A percentile compares a stretch with the other conserved stretches of the same genome.
These are phyloP conservation scores for Candida frijolesensis DNA, from an alignment of 1,139 yeast genomes.

Conservation along the genomic window DNA sequence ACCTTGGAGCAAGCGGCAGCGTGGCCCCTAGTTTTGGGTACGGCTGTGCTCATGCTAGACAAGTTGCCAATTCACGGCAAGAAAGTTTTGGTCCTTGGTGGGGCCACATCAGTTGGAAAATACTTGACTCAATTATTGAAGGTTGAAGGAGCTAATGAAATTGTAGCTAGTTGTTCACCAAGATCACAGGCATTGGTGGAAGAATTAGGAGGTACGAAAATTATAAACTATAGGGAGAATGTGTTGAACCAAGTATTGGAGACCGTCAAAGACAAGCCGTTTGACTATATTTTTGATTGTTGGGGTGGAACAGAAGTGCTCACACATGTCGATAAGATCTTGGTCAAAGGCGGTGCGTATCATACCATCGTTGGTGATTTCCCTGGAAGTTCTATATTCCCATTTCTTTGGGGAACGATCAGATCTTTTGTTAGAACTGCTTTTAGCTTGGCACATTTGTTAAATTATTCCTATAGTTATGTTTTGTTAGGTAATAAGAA, in stretches of 20 bases:
- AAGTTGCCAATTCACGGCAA: slow-evolving; percentile 8
- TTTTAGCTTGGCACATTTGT: background rate
- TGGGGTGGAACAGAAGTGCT: too few species aligned
- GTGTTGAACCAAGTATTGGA: slow-evolving; percentile 25
- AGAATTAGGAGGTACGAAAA: slow-evolving; percentile 51
- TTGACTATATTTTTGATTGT: slow-evolving; percentile 36
- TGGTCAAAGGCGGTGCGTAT: slow-evolving; percentile 44
- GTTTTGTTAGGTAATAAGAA: background rate
- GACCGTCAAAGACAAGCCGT: slow-evolving; percentile 18
- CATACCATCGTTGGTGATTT: slow-evolving; percentile 50
- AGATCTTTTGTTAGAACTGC: slow-evolving; percentile 3
- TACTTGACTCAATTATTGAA: slow-evolving; percentile 60
- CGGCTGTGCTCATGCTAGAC: slow-evolving; percentile 51
- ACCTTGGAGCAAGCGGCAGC: slow-evolving; percentile 58
- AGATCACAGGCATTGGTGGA: slow-evolving; percentile 41
- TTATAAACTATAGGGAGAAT: slow-evolving; percentile 47
- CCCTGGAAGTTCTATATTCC: slow-evolving; percentile 3
- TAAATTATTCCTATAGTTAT: background rate
- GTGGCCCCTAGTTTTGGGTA: slow-evolving; percentile 56
- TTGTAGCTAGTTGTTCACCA: slow-evolving; percentile 43
- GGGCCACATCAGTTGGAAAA: slow-evolving; percentile 69
- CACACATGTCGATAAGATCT: too few species aligned
- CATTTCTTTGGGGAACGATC: background rate
- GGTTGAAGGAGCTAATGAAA: slow-evolving; percentile 42
- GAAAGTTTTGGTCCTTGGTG: slow-evolving; percentile 65